Base-by-base conservation (phyloP, 257 asterid species). In the Plantago major region DNA sequence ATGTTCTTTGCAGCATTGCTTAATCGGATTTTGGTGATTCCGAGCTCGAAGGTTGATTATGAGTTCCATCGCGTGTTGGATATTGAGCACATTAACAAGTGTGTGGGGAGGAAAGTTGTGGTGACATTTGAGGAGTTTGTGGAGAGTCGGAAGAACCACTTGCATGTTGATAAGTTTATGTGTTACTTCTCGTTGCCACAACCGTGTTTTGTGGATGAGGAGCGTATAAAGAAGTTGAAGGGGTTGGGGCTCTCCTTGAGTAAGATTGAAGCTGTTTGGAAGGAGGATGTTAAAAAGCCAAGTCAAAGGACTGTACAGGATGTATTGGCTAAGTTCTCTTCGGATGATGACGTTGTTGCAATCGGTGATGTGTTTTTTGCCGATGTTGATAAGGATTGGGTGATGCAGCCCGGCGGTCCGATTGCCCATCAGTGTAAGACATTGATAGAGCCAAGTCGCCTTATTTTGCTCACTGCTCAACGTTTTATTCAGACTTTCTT, bases 341-440 rank as follows among this genome's bases (percentile, higher is more conserved):
- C 88, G 1, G 74, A 70, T 13, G 84, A 81, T 55, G 95, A 85
- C 75, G 95, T 93, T 53, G 73, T 93, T 68, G 97, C 95, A 13
- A 76, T 93, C 55, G 99, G 99, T 59, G 99, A 93, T 60, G 90
- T 93, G 71, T 93, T 87, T 79, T 93, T 93, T 74, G 96, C 99
- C 66, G 87, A 93, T 46, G 87, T 89, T 55, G 99, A 87, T 82
- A 80, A 74, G 64, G 89, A 80, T 3, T 80, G 90, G 97, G 97
- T 87, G 73, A 82, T 78, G 95, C 99, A 93, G 78, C 89, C 95
- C 7, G 90, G 97, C 53, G 99, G 99, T 10, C 99, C 99, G 1
- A 85, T 93, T 68, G 82, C 84, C 43, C 95, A 87, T 74, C 78
- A 79, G 14, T 93, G 99, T 58, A 89, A 79, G 79, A 87, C 92